Conservation (phyloP, 2,329 filamentous ascomycete genomes). For the Penicillium digitatum region DNA sequence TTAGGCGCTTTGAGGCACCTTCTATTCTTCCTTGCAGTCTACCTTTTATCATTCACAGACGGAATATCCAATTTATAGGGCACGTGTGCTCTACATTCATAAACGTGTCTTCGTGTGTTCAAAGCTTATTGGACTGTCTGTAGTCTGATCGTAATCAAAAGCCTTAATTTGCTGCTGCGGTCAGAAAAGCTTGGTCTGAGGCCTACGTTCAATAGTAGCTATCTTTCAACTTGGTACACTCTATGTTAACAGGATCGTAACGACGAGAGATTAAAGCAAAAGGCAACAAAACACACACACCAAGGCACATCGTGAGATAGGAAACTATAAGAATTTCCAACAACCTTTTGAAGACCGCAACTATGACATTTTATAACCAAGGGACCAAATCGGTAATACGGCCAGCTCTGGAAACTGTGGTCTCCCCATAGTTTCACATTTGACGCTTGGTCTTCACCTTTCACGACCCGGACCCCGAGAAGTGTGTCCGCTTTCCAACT, state of each 20-base stretch:
- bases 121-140: background rate
- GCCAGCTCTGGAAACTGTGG: background rate
- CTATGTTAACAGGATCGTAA: background rate
- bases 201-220: background rate
- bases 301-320: too few relatives aligned
- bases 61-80: background rate
- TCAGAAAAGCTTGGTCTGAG: background rate
- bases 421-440: background rate
- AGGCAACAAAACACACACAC: background rate
- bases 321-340: background rate
- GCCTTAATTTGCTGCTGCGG: background rate
- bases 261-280: background rate
- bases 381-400: background rate
- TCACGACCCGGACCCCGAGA: background rate
- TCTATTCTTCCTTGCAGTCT: constrained; percentile 10
- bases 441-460: background rate
- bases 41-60: background rate
- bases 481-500: background rate
- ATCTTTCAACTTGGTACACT: background rate
- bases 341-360: background rate
- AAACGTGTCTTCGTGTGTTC: background rate
- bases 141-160: background rate
- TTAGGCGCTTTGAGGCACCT: constrained; percentile 8
- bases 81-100: background rate
- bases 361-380: background rate